Conservation (phyloP, 306 rosid species). For the Nissolia schottii region DNA sequence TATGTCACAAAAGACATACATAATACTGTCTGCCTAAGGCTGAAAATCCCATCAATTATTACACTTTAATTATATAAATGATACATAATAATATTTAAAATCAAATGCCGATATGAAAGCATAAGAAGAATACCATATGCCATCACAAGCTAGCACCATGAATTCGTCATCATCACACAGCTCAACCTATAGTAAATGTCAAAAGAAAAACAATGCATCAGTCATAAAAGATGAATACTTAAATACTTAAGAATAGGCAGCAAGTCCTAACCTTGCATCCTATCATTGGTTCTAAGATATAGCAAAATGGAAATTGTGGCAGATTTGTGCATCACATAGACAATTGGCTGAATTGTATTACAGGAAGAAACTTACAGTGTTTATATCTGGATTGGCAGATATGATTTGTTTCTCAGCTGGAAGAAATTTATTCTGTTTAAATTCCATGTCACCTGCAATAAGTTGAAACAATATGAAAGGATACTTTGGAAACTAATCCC, state of each 20-base stretch:
- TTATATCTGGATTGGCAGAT: conserved; percentile 90
- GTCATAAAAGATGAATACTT: conserved; percentile 9
- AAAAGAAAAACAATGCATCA: conserved; percentile 3
- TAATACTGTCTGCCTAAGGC: neutral
- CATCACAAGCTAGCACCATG: conserved; percentile 67
- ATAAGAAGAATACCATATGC: conserved; percentile 71
- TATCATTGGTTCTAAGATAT: neutral
- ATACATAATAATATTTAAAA: neutral
- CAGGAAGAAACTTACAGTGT: conserved; percentile 58
- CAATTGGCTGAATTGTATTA: conserved; percentile 8
- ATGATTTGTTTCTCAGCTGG: conserved; percentile 79
- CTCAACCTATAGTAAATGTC: conserved; percentile 54
- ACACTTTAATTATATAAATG: neutral
- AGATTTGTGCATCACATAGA: neutral
- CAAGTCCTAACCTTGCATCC: conserved; percentile 5
- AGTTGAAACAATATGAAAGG: conserved; percentile 23
- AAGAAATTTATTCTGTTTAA: conserved; percentile 84
- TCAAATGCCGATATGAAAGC: neutral
- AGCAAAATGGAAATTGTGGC: conserved; percentile 4
- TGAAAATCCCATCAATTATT: neutral
- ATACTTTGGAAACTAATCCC: conserved; percentile 15
- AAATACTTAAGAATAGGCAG: neutral
- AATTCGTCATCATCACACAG: conserved; percentile 91
- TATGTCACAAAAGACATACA: neutral
- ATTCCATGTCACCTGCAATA: conserved; percentile 91